Evolutionary conservation across 2,329 filamentous ascomycete genomes (phyloP), one percentile per base, ranked within the genome.

Genomic region (Endocalyx cinctus): DNA sequence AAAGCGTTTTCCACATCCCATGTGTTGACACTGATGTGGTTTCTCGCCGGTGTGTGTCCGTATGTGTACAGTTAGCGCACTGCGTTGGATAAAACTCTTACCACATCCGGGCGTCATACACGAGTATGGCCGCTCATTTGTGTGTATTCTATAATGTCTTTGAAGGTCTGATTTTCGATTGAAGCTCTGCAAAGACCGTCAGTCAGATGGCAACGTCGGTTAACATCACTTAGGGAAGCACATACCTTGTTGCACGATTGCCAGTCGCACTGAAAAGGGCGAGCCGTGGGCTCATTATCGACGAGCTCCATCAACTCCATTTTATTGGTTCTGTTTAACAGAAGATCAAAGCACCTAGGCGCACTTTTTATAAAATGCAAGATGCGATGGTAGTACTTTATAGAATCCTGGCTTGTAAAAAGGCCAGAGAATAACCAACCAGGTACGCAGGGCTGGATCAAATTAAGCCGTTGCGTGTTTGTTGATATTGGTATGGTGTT

Each of bases 31-130:
- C 47, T 77, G 71, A 46, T 84, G 79, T 38, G 81, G 81, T 58
- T 84, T 85, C 62, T 84, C 81, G 36, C 79, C 79, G 1, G 79
- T 84, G 43, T 84, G 81, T 10, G 79, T 84, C 43, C 81, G 73
- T 36, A 79, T 80, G 54, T 85, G 81, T 25, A 84, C 80, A 3
- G 79, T 84, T 45, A 84, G 59, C 25, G 80, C 80, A 56, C 79
- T 84, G 40, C 79, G 67, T 50, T 84, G 80, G 43, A 84, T 84
- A 56, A 84, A 84, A 57, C 76, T 79, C 62, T 84, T 84, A 27
- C 76, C 75, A 51, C 80, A 84, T 5, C 71, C 74, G 7, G 67
- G 67, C 7, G 67, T 72, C 35, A 64, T 64, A 59, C 79, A 84
- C 18, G 70, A 67, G 54, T 82, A 83, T 8, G 80, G 80, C 14